Percentiles rank a stretch among this genome's conserved stretches.
Conservation (phyloP, 495 filamentous ascomycete genomes). For the Penicillium tannophilum region DNA sequence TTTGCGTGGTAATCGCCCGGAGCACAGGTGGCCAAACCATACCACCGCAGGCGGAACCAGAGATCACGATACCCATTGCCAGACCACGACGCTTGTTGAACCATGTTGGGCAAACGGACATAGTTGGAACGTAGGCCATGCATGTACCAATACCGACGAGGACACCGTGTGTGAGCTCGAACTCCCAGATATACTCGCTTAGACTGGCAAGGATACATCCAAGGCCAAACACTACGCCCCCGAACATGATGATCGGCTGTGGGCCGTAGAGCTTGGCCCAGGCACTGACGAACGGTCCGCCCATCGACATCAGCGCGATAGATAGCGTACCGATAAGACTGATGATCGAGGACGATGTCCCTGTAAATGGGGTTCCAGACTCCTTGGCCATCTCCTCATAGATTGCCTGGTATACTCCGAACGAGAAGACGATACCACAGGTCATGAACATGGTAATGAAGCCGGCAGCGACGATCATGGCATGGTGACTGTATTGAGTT, state of each 20-base stretch:
- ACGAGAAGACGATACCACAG: conserved; percentile 47
- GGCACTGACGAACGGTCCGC: conserved; percentile 39
- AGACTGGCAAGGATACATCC: conserved; percentile 56
- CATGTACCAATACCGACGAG: conserved; percentile 51
- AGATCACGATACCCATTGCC: conserved; percentile 55
- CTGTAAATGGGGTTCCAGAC: conserved; percentile 36
- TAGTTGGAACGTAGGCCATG: conserved; percentile 54
- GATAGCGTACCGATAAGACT: conserved; percentile 48
- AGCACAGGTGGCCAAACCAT: conserved; percentile 50
- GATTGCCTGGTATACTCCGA: conserved; percentile 48
- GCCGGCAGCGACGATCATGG: conserved; percentile 33
- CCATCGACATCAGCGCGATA: conserved; percentile 49
- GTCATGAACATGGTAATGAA: conserved; percentile 45
- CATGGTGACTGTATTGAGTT: conserved; percentile 16
- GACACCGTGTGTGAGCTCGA: conserved; percentile 61
- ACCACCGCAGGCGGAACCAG: conserved; percentile 59
- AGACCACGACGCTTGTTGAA: conserved; percentile 57
- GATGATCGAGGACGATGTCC: conserved; percentile 41
- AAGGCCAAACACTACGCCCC: conserved; percentile 39
- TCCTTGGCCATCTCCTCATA: conserved; percentile 42
- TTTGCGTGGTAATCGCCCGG: conserved; percentile 46
- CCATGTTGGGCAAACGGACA: conserved; percentile 56
- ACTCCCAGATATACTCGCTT: conserved; percentile 59
- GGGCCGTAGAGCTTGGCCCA: conserved; percentile 46
- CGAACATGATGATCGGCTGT: conserved; percentile 34